These are phyloP conservation scores for Gracilaria gracilis DNA, from an alignment of 23 red algal species.

Conservation along the genomic window DNA sequence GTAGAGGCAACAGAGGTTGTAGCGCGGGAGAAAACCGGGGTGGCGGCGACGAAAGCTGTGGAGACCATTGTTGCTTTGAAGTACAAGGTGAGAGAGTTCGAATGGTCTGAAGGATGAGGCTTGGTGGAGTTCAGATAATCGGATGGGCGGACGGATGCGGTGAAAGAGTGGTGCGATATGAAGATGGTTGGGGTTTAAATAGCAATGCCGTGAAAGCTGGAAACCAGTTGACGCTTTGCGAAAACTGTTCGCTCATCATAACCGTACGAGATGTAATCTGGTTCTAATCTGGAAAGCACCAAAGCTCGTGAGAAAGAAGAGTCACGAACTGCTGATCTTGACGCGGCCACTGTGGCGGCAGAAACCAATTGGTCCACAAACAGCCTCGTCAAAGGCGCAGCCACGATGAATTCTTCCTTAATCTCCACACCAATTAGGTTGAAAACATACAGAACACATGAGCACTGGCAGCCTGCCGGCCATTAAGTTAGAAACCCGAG, in stretches of 20 bases:
- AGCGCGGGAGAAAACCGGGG: conserved; percentile 32
- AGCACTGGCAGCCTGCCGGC: neutral
- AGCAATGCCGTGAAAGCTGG: neutral
- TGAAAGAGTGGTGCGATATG: neutral
- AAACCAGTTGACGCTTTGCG: too few relatives aligned
- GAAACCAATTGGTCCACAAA: neutral
- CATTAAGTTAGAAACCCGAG: neutral
- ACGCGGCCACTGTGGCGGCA: neutral
- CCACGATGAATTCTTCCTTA: neutral
- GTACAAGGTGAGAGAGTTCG: too few relatives aligned
- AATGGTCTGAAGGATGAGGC: too few relatives aligned
- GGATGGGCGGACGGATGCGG: too few relatives aligned
- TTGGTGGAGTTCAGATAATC: too few relatives aligned
- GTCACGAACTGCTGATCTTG: conserved; percentile 3
- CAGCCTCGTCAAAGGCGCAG: neutral
- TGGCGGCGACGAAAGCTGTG: conserved; percentile 65
- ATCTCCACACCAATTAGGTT: neutral
- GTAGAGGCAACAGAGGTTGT: neutral
- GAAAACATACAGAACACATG: neutral
- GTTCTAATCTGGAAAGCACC: neutral
- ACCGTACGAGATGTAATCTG: neutral
- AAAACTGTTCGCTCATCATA: too few relatives aligned
- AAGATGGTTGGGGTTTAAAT: neutral
- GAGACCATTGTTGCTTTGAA: conserved; percentile 43
- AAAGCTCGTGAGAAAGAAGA: neutral